Conservation (phyloP, 805 yeast species). For the Yamadazyma nakazawae region DNA sequence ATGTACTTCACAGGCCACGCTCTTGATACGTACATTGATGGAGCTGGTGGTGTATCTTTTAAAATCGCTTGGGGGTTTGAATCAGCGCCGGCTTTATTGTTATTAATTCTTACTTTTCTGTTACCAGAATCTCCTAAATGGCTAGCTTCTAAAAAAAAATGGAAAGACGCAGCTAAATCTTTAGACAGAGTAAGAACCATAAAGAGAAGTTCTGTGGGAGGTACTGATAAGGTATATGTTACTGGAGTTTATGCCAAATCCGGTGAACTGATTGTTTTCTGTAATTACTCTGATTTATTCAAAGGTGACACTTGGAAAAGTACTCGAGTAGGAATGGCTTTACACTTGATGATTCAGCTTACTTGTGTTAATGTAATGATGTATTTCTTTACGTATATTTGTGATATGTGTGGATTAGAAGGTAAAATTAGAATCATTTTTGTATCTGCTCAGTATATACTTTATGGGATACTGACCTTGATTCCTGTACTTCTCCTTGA, state of each 20-base stretch:
- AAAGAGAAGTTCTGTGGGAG: slow-evolving; percentile 2
- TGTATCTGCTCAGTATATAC: slow-evolving; percentile 36
- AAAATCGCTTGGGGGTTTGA: slow-evolving; percentile 20
- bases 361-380: slow-evolving; percentile 43
- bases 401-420: slow-evolving; percentile 46
- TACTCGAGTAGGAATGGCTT: slow-evolving; percentile 32
- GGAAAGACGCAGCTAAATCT: slow-evolving; percentile 33
- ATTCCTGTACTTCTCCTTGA: slow-evolving; percentile 45
- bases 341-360: slow-evolving; percentile 44
- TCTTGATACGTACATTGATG: slow-evolving; percentile 11
- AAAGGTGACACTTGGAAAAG: slow-evolving; percentile 29
- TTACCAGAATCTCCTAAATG: slow-evolving; percentile 34
- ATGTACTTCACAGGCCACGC: slow-evolving; percentile 17
- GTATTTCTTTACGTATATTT: slow-evolving; percentile 44
- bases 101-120: slow-evolving; percentile 18
- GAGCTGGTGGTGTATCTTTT: slow-evolving; percentile 11
- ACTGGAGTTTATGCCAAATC: slow-evolving; percentile 22
- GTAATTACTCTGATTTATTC: slow-evolving; percentile 32
- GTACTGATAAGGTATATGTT: slow-evolving; percentile 20
- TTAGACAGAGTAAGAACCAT: slow-evolving; percentile 13
- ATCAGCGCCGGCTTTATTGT: slow-evolving; percentile 18
- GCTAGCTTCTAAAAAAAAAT: slow-evolving; percentile 26
- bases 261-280: slow-evolving; percentile 16
- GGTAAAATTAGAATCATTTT: slow-evolving; percentile 29
- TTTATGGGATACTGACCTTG: slow-evolving; percentile 39